Base-by-base conservation (phyloP, 2,329 filamentous ascomycete genomes). In the Fusarium continuum region DNA sequence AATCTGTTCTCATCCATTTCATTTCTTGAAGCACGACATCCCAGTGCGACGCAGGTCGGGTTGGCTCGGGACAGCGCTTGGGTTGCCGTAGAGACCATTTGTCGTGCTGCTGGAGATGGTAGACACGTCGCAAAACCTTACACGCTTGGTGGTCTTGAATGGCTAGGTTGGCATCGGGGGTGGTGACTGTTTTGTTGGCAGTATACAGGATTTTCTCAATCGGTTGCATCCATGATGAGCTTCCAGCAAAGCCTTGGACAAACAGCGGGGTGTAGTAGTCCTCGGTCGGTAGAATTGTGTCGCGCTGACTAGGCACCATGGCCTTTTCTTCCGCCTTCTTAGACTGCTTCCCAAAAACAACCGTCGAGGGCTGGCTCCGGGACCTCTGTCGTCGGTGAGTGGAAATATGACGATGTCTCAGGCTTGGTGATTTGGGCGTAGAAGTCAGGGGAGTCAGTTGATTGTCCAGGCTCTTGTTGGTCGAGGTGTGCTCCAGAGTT, bases 1-100 rank as follows among this genome's bases (percentile, higher is more conserved):
- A 98, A 76, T 99, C 95, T 2, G 93, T 97, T 45, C 93, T 87
- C 92, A 99, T 96, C 94, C 94, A 98, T 75, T 93, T 96, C 85
- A 94, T 92, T 79, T 99, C 93, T 67, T 93, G 86, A 26, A 99
- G 80, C 51, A 98, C 76, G 47, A 94, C 84, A 77, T 99, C 95
- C 85, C 89, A 91, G 68, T 98, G 94, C 3, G 90, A 88, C 1
- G 86, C 84, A 16, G 89, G 89, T 31, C 92, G 86, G 5, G 86
- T 83, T 5, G 94, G 93, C 75, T 99, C 95, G 2, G 88, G 83
- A 32, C 88, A 91, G 53, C 93, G 90, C 72, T 96, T 92, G 36
- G 93, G 88, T 72, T 99, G 95, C 47, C 94, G 86, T 40, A 99
- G 77, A 6, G 93, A 95, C 94, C 95, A 98, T 70, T 94, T 90